A percentile compares a stretch with the other conserved stretches of the same genome.
Conservation (phyloP, 1,284 basidiomycete genomes). For the Cystobasidium pallidum region DNA sequence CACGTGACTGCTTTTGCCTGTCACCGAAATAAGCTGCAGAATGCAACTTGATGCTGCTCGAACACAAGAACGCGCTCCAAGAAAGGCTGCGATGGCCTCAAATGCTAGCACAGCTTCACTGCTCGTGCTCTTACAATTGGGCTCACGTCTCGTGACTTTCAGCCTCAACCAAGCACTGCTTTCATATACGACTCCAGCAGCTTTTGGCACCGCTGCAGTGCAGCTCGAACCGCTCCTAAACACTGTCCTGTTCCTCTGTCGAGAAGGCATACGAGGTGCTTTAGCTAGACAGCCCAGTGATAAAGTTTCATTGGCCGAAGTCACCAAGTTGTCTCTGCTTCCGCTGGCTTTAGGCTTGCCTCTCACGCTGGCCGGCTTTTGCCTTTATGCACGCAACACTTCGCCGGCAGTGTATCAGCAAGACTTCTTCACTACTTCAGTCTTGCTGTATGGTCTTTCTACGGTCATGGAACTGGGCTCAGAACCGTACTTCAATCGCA, state of each 20-base stretch:
- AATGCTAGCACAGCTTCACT: slow-evolving; percentile 37
- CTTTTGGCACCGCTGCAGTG: slow-evolving; percentile 82
- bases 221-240: slow-evolving; percentile 84
- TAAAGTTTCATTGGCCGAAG: neutral
- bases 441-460: slow-evolving; percentile 71
- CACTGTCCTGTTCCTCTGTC: slow-evolving; percentile 85
- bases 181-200: slow-evolving; percentile 78
- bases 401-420: slow-evolving; percentile 64
- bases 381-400: slow-evolving; percentile 63
- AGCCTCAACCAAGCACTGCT: slow-evolving; percentile 83
- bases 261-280: slow-evolving; percentile 86
- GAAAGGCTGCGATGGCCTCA: slow-evolving; percentile 8
- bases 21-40: too few species aligned
- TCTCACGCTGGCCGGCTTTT: slow-evolving; percentile 61
- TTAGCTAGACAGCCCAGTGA: slow-evolving; percentile 60
- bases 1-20: too few species aligned
- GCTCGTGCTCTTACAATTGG: slow-evolving; percentile 81
- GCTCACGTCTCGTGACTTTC: slow-evolving; percentile 83
- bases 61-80: neutral
- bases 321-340: slow-evolving; percentile 64
- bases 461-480: slow-evolving; percentile 74
- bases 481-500: slow-evolving; percentile 80
- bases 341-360: slow-evolving; percentile 66
- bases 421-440: slow-evolving; percentile 66
- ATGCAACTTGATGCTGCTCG: too few species aligned